Evolutionary conservation across 2,329 filamentous ascomycete genomes (phyloP).

Genomic region (Pseudogymnoascus sp.): DNA sequence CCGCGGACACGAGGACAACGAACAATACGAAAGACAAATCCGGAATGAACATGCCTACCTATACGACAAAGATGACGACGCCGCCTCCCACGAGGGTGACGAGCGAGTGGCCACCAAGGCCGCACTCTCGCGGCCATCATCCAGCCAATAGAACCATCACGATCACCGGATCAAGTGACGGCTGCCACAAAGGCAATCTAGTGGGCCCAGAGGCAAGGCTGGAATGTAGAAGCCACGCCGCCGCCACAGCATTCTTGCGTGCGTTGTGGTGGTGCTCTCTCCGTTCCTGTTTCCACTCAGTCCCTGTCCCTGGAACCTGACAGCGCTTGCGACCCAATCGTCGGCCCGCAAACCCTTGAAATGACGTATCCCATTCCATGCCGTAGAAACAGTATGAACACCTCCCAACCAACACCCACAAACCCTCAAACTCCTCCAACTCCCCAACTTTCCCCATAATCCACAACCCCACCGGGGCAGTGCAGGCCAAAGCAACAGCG

Average conservation of each 20-base stretch:
- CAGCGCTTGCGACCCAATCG: neutral
- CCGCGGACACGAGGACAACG: neutral
- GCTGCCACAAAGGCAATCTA: neutral
- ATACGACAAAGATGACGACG: neutral
- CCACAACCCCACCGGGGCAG: neutral
- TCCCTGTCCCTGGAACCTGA: neutral
- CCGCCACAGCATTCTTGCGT: neutral
- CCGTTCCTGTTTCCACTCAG: neutral
- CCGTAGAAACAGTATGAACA: neutral
- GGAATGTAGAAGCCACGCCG: neutral
- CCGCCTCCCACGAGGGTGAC: neutral
- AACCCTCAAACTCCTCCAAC: neutral
- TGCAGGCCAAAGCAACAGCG: neutral
- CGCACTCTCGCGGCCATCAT: neutral
- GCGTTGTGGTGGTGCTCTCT: neutral
- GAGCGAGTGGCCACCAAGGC: neutral
- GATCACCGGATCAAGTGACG: neutral
- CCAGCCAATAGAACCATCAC: neutral
- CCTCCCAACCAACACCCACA: neutral
- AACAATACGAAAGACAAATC: neutral
- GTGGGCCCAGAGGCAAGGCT: neutral
- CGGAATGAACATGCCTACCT: neutral
- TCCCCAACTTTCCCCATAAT: neutral
- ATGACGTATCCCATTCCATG: neutral
- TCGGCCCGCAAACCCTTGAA: neutral